Evolutionary conservation across 2,329 filamentous ascomycete species (phyloP).

Genomic region (Dactylellina drechsleri): DNA sequence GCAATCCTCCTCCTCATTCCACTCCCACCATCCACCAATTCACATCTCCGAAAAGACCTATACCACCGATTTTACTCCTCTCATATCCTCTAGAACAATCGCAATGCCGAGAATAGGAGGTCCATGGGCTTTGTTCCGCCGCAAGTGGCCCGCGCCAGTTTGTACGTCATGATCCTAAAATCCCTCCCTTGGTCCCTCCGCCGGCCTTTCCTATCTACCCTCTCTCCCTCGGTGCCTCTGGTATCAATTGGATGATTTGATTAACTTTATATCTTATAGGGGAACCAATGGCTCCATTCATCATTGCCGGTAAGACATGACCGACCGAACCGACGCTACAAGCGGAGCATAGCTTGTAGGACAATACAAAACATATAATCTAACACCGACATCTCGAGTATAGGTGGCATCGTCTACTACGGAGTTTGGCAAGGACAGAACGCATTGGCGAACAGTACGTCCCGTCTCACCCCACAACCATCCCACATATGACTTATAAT

Average conservation of each 20-base stretch:
- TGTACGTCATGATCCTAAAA: slow-evolving; percentile 70
- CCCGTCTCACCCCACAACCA: too few species aligned
- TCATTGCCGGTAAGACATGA: slow-evolving; percentile 80
- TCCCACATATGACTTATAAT: too few species aligned
- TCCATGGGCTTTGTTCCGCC: slow-evolving; percentile 68
- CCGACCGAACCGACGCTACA: slow-evolving; percentile 3
- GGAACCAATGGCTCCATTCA: slow-evolving; percentile 92
- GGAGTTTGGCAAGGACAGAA: slow-evolving; percentile 87
- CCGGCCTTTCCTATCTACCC: slow-evolving; percentile 59
- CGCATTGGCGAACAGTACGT: slow-evolving; percentile 80
- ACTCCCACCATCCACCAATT: background rate
- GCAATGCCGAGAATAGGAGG: slow-evolving; percentile 47
- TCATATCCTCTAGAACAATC: background rate
- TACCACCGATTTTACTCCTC: background rate
- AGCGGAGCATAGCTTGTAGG: background rate
- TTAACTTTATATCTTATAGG: slow-evolving; percentile 67
- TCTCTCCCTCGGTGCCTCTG: too few species aligned
- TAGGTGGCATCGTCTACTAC: slow-evolving; percentile 87
- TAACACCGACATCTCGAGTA: slow-evolving; percentile 33
- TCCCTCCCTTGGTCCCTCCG: slow-evolving; percentile 53
- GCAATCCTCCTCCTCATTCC: background rate
- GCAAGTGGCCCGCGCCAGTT: slow-evolving; percentile 83
- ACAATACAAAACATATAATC: slow-evolving; percentile 2
- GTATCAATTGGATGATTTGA: slow-evolving; percentile 58
- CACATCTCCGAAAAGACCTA: too few species aligned